Evolutionary conservation across 164 flowering plant genomes (phyloP).

Genomic region (Macadamia integrifolia): DNA sequence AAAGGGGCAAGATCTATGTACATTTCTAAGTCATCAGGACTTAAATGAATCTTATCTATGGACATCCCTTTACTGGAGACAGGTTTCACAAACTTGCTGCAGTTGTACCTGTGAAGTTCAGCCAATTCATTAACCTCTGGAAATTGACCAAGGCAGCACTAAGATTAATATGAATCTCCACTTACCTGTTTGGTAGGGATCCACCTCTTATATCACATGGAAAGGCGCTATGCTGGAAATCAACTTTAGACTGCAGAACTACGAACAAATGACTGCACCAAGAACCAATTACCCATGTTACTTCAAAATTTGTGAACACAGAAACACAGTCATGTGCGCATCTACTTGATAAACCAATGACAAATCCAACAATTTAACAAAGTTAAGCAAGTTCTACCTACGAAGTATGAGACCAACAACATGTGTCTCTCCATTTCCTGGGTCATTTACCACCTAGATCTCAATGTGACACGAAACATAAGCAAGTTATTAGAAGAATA

Average conservation of each 20-base stretch:
- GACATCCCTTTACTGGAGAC: conserved; percentile 85
- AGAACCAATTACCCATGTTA: conserved; percentile 11
- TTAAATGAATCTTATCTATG: conserved; percentile 71
- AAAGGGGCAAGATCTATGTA: conserved; percentile 94
- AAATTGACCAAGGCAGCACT: not conserved
- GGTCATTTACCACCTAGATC: conserved; percentile 72
- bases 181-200: conserved; percentile 54
- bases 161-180: conserved; percentile 2
- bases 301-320: not conserved
- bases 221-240: conserved; percentile 89
- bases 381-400: conserved; percentile 39
- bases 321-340: not conserved
- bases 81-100: conserved; percentile 86
- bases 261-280: conserved; percentile 81
- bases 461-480: conserved; percentile 6
- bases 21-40: conserved; percentile 93
- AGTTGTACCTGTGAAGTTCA: conserved; percentile 58
- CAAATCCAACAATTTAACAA: not conserved
- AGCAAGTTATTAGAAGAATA: not conserved
- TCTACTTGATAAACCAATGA: not conserved
- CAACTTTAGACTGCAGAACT: conserved; percentile 84
- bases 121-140: conserved; percentile 7
- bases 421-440: conserved; percentile 69
- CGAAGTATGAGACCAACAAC: conserved; percentile 90
- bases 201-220: conserved; percentile 60